Evolutionary conservation across 768 basidiomycete species (phyloP), one percentile per base, ranked within the genome.

Genomic region (Lactarius tabidus): DNA sequence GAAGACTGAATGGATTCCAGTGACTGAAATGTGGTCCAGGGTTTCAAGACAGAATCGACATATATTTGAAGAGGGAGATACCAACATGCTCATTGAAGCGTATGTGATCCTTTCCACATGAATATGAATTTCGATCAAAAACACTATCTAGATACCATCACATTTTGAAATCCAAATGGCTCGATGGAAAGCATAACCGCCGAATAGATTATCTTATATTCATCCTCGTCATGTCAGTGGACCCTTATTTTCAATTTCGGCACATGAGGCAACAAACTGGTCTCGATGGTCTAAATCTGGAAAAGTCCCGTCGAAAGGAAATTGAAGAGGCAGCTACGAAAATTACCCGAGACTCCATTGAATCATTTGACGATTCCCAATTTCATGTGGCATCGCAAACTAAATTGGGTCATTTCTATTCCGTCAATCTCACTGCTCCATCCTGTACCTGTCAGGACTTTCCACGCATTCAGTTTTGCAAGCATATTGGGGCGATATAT

Each of bases 381-480:
- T 41, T 41, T 20, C 39, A 41, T 41, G 39, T 41, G 6, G 18
- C 18, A 7, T 41, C 39, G 17, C 39, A 18, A 41, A 41, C 39
- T 41, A 41, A 18, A 41, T 41, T 18, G 6, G 39, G 4, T 12
- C 1, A 38, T 7, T 59, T 18, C 18, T 60, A 60, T 15, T 7
- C 35, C 2, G 28, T 60, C 2, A 10, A 60, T 52, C 59, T 60
- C 6, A 1, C 26, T 14, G 9, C 6, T 6, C 26, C 18, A 0
- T 28, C 35, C 1, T 60, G 59, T n/a, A 20, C 31, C 17, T 60
- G 59, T 6, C 1, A 4, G 1, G 48, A 60, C 4, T 60, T 52
- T 35, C 59, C 48, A 2, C 26, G 59, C 33, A 60, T 52, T 26
- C 33, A 18, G 8, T 60, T 38, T 18, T 60, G 59, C 59, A 60